Base-by-base conservation (phyloP, 352 stramenopile genomes). In the Phytopythium cucurbitacearum region DNA sequence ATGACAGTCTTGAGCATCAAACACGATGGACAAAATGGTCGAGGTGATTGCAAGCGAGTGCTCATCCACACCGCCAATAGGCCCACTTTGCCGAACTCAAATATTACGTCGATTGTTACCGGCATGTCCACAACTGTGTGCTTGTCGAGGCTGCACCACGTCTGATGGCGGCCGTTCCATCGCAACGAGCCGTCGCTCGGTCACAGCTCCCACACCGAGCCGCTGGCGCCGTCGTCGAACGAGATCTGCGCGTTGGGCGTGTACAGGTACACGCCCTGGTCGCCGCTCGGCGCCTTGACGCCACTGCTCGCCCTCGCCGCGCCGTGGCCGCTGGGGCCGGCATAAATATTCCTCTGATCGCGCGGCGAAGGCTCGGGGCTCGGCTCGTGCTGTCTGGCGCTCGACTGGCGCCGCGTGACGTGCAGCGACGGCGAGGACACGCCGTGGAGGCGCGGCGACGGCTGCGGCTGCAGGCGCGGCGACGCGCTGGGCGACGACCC, bases 141-240 rank as follows among this genome's bases (percentile, higher is more conserved):
- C 21, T 28, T 28, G 21, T 2, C 21, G 2, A 28, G 21, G 21
- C 21, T 28, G 21, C 21, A 28, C 21, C 21, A 28, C 21, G 21
- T 28, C 21, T 28, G 21, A 28, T 28, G 21, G 21, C 21, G 21
- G 21, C 21, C 21, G 21, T 28, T 28, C 21, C 21, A 28, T 28
- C 21, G 21, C 21, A 28, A 28, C 21, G 21, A 28, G 21, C 21
- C 21, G 21, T 28, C 21, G 21, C 21, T 28, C 21, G 21, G 21
- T 49, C 44, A 49, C 44, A 49, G 44, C 44, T 49, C 44, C 11
- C 13, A 49, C 11, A 49, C 13, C 4, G 15, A 10, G 32, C 39
- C 44, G 32, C 21, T 28, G 21, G 21, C 21, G 21, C 21, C 21
- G 21, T 28, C 21, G 21, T 28, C 21, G 21, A 28, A 28, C 21